Evolutionary conservation across 306 rosid species (phyloP).

Genomic region (Lathyrus oleraceus): DNA sequence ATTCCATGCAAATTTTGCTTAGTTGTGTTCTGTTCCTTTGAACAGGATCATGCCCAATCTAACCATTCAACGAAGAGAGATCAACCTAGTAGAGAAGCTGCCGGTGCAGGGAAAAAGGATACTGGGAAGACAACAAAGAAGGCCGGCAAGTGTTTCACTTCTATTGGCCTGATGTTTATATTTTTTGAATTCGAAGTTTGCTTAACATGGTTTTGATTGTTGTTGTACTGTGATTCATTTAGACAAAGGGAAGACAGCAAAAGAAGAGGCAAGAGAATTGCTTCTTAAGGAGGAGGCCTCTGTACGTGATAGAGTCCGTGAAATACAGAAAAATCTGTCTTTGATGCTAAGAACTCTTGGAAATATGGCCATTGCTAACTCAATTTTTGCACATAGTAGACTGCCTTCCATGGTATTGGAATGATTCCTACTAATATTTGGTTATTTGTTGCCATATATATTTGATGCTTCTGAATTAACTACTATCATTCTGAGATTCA

Average conservation of each 20-base stretch:
- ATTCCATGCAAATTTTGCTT: not conserved
- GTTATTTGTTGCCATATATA: slow-evolving; percentile 16
- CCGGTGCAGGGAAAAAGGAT: slow-evolving; percentile 72
- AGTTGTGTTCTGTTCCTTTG: slow-evolving; percentile 23
- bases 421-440: slow-evolving; percentile 18
- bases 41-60: slow-evolving; percentile 60
- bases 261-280: slow-evolving; percentile 92
- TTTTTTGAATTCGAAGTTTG: not conserved
- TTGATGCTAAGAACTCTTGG: slow-evolving; percentile 83
- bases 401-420: slow-evolving; percentile 80
- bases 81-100: slow-evolving; percentile 57
- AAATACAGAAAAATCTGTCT: slow-evolving; percentile 65
- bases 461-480: slow-evolving; percentile 32
- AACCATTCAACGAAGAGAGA: slow-evolving; percentile 72
- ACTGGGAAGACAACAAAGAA: slow-evolving; percentile 67
- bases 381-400: slow-evolving; percentile 88
- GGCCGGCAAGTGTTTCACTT: slow-evolving; percentile 63
- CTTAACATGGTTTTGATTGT: not conserved
- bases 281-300: slow-evolving; percentile 83
- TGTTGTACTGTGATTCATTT: slow-evolving; percentile 20
- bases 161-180: slow-evolving; percentile 26
- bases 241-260: slow-evolving; percentile 91
- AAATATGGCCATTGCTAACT: slow-evolving; percentile 84
- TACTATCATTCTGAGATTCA: slow-evolving; percentile 10
- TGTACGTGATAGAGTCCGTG: slow-evolving; percentile 65